These are phyloP conservation scores for Tolypocladium sp. DNA, from an alignment of 2,329 filamentous ascomycete genomes.

Conservation along the genomic window DNA sequence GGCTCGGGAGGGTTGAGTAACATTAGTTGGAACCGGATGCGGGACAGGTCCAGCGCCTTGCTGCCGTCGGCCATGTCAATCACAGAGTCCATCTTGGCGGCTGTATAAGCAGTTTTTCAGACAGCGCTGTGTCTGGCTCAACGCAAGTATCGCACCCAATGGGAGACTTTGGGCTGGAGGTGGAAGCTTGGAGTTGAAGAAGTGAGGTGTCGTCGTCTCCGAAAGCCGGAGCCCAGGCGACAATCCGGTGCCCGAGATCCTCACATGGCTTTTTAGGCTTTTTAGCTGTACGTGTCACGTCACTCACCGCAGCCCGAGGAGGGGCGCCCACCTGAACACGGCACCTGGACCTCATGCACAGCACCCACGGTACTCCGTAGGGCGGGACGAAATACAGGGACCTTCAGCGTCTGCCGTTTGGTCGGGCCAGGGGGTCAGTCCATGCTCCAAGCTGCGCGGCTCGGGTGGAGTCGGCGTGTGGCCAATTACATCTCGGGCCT, in stretches of 20 bases:
- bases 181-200: neutral
- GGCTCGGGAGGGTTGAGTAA: conserved; percentile 31
- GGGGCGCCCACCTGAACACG: neutral
- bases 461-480: neutral
- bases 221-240: neutral
- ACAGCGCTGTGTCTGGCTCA: neutral
- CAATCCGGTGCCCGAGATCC: neutral
- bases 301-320: neutral
- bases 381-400: too few species aligned
- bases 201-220: neutral
- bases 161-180: neutral
- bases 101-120: neutral
- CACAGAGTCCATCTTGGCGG: conserved; percentile 67
- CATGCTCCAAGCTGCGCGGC: neutral
- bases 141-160: neutral
- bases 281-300: neutral
- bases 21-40: conserved; percentile 94
- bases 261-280: neutral
- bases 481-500: neutral
- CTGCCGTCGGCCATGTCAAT: conserved; percentile 80
- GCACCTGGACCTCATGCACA: neutral
- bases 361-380: too few species aligned
- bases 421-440: neutral
- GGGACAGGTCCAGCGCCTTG: conserved; percentile 78
- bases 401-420: neutral